Percentiles rank a stretch among this genome's conserved stretches.
Evolutionary conservation across 768 basidiomycete genomes (phyloP).

Genomic region (Pleurotus eryngii): DNA sequence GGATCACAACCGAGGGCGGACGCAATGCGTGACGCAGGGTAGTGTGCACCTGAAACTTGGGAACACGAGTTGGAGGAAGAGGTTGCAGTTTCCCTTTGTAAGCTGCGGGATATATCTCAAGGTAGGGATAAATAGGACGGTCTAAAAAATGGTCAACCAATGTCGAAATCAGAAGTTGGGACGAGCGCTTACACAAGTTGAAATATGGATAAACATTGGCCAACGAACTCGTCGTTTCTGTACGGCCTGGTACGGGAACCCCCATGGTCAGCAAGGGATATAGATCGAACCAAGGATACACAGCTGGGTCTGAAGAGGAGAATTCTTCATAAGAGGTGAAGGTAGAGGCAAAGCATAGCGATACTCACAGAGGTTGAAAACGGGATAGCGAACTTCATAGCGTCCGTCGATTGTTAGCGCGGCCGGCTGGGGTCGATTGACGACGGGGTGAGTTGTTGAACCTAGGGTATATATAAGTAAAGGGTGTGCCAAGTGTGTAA

Average conservation of each 20-base stretch:
- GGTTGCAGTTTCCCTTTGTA: background rate
- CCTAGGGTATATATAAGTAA: slow-evolving; percentile 29
- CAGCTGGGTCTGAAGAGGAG: slow-evolving; percentile 26
- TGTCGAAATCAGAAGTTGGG: background rate
- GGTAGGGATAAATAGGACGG: slow-evolving; percentile 19
- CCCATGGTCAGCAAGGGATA: slow-evolving; percentile 23
- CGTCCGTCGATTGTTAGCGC: background rate
- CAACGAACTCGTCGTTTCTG: background rate
- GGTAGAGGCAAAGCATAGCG: background rate
- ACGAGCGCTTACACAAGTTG: slow-evolving; percentile 12
- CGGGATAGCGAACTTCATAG: slow-evolving; percentile 16
- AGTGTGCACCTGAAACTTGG: background rate
- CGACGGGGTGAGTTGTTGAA: background rate
- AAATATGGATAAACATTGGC: slow-evolving; percentile 12
- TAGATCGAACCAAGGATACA: slow-evolving; percentile 39
- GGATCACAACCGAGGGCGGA: background rate
- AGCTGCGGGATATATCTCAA: slow-evolving; percentile 36
- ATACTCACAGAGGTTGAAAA: slow-evolving; percentile 22
- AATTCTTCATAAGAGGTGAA: background rate
- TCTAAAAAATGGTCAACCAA: slow-evolving; percentile 9
- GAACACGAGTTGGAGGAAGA: slow-evolving; percentile 10
- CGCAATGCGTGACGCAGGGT: background rate
- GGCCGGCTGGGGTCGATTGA: no score
- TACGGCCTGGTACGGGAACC: background rate
- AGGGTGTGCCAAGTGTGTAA: background rate